Evolutionary conservation across 192 early-diverging fungal species (phyloP), one percentile per base, ranked within the genome.

Genomic region (Lobosporangium transversale): DNA sequence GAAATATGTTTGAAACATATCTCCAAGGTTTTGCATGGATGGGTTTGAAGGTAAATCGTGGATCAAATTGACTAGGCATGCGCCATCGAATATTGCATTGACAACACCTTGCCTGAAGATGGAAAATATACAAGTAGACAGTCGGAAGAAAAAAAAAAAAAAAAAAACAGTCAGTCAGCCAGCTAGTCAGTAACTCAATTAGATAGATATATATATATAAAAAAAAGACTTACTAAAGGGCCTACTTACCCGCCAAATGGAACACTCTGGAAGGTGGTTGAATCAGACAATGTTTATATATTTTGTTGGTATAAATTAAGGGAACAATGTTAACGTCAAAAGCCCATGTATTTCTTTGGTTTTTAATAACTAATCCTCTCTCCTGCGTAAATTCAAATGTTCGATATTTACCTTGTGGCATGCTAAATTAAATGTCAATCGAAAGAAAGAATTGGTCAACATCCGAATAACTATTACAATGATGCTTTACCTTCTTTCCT

Each of bases 221-320:
- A n/a, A n/a, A n/a, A n/a, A n/a, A n/a, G n/a, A n/a, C n/a, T n/a
- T n/a, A n/a, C n/a, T n/a, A n/a, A n/a, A n/a, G n/a, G n/a, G n/a
- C n/a, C n/a, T n/a, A 42, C 70, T 44, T 65, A 74, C 70, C 70
- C 70, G 45, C 70, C 70, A 54, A 74, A 74, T 3, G 70, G 70
- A 8, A 74, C 70, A 21, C 70, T 74, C 70, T 74, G 52, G 35
- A n/a, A n/a, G n/a, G n/a, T n/a, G n/a, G n/a, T n/a, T n/a, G n/a
- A n/a, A n/a, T n/a, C n/a, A n/a, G n/a, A n/a, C n/a, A n/a, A n/a
- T n/a, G n/a, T n/a, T n/a, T n/a, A n/a, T n/a, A n/a, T n/a, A n/a
- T n/a, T n/a, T n/a, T n/a, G n/a, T n/a, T n/a, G n/a, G n/a, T n/a
- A n/a, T n/a, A n/a, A n/a, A n/a, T n/a, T n/a, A n/a, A n/a, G n/a